phyloP scores from a whole-genome alignment of 805 yeast genomes.

The Isabelozyma pseudorhagii region DNA sequence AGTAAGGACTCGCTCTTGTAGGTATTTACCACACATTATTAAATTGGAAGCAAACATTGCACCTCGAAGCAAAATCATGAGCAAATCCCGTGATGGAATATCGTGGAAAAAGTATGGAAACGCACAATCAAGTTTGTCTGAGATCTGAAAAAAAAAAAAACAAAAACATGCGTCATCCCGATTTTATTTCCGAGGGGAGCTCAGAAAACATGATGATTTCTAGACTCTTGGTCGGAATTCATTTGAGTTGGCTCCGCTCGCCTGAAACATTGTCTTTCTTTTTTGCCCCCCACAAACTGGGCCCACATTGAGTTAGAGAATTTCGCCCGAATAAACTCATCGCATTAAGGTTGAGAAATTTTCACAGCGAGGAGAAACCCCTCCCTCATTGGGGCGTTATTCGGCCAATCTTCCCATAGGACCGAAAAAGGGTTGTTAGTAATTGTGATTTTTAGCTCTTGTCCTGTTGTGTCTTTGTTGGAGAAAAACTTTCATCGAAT shows the following conservation, averaged over 20 bases:
- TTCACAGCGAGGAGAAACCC: background rate
- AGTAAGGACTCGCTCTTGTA: no score
- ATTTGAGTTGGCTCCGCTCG: background rate
- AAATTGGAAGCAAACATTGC: no score
- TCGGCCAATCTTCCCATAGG: background rate
- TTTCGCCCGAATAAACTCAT: background rate
- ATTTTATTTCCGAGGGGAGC: background rate
- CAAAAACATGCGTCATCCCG: background rate
- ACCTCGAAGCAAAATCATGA: no score
- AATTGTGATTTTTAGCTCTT: background rate
- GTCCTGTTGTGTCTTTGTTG: background rate
- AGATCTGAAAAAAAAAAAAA: background rate
- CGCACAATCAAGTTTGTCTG: background rate
- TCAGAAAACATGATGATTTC: background rate
- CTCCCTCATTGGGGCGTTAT: background rate
- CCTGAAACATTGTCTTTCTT: no score
- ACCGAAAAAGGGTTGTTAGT: background rate
- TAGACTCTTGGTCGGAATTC: background rate
- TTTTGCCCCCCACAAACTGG: background rate
- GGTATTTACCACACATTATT: no score
- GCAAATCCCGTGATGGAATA: background rate
- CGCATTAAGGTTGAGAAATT: background rate
- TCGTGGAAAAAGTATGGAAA: background rate
- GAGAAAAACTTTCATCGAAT: background rate
- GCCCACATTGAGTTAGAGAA: background rate